Evolutionary conservation across 768 basidiomycete species (phyloP).

Genomic region (Russula compacta): DNA sequence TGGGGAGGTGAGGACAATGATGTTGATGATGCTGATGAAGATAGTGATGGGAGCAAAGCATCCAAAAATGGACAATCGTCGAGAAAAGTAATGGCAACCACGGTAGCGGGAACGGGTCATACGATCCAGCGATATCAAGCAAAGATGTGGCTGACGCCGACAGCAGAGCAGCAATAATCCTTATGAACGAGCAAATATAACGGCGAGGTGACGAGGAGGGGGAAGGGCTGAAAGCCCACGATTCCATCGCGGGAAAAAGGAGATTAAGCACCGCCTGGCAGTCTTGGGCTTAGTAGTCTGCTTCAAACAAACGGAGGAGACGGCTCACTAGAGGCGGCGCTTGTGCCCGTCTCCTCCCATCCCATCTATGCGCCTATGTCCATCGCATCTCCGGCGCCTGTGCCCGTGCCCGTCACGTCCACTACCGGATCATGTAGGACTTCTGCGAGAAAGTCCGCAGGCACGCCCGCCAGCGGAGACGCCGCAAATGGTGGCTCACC

Average conservation of each 20-base stretch:
- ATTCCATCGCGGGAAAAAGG: neutral
- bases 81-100: neutral
- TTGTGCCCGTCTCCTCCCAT: neutral
- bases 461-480: conserved; percentile 55
- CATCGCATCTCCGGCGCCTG: conserved; percentile 22
- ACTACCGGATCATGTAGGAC: conserved; percentile 31
- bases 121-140: neutral
- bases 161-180: neutral
- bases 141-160: neutral
- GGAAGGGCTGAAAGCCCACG: neutral
- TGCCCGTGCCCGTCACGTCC: neutral
- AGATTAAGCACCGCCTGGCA: conserved; percentile 8
- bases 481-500: conserved; percentile 42
- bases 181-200: neutral
- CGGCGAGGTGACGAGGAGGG: neutral
- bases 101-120: neutral
- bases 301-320: neutral
- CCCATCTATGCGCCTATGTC: conserved; percentile 22
- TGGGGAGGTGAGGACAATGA: neutral
- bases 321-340: neutral
- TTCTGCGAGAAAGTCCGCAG: conserved; percentile 54
- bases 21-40: neutral
- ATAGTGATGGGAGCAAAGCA: neutral
- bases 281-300: neutral
- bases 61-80: neutral